phyloP scores from a whole-genome alignment of 2,329 filamentous ascomycete genomes.

The Escovopsis sp. region DNA sequence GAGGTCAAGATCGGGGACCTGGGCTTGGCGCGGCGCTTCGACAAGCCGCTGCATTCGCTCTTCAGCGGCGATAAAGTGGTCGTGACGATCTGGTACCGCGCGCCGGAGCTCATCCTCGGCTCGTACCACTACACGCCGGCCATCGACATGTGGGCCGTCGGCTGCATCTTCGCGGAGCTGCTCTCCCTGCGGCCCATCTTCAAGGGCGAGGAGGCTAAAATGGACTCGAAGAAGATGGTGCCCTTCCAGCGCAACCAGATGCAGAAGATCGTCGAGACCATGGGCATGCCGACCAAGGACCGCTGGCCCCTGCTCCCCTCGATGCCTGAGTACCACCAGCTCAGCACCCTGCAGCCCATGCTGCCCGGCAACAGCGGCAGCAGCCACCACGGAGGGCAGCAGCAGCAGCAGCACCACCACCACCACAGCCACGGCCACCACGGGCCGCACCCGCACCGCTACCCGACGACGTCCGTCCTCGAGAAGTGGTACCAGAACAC shows the following conservation, averaged over 20 bases:
- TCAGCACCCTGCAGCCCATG: constrained; percentile 41
- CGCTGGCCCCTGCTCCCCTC: constrained; percentile 71
- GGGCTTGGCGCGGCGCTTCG: constrained; percentile 80
- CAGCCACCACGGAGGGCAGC: too few species aligned
- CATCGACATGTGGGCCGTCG: constrained; percentile 94
- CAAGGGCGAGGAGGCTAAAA: constrained; percentile 97
- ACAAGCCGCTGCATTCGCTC: constrained; percentile 82
- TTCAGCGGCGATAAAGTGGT: constrained; percentile 96
- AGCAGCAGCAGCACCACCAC: too few species aligned
- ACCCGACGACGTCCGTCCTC: constrained; percentile 34
- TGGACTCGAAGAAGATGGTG: constrained; percentile 95
- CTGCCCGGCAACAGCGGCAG: constrained; percentile 13
- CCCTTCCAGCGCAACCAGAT: constrained; percentile 97
- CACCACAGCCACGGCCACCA: constrained; percentile 24
- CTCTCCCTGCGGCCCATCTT: constrained; percentile 86
- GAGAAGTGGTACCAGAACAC: constrained; percentile 71
- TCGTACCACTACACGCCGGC: constrained; percentile 94
- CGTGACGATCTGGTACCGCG: constrained; percentile 97
- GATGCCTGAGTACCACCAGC: constrained; percentile 76
- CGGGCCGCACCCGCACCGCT: constrained; percentile 33
- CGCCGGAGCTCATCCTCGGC: constrained; percentile 82
- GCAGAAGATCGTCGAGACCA: constrained; percentile 96
- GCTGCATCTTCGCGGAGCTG: constrained; percentile 94
- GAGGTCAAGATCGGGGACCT: constrained; percentile 92
- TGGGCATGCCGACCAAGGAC: constrained; percentile 80